Evolutionary conservation across 345 rosid species (phyloP).

Genomic region (Gossypium arboreum): DNA sequence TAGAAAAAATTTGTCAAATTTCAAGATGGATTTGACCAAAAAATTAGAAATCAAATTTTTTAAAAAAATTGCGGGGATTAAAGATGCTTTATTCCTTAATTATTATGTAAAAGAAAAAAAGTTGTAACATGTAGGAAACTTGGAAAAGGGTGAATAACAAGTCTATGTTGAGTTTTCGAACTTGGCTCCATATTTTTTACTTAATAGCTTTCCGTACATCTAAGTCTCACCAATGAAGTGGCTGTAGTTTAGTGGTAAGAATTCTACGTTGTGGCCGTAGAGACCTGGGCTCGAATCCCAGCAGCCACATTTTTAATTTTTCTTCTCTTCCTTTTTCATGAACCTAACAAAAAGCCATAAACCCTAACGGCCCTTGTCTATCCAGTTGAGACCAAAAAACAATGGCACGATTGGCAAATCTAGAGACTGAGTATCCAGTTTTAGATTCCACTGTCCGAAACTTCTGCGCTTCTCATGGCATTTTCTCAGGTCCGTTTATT

Average conservation of each 20-base stretch:
- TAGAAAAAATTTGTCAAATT: no score
- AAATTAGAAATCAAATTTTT: no score
- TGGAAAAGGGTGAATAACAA: no score
- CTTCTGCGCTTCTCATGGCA: constrained; percentile 60
- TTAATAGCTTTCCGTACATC: fast-evolving
- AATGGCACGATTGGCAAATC: constrained; percentile 60
- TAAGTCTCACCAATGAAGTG: fast-evolving
- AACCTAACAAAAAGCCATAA: neutral
- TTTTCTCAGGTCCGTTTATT: constrained; percentile 39
- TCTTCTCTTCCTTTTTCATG: neutral
- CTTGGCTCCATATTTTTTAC: no score
- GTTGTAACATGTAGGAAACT: no score
- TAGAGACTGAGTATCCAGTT: constrained; percentile 44
- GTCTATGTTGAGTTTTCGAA: fast-evolving
- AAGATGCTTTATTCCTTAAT: no score
- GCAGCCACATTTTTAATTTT: constrained; percentile 47
- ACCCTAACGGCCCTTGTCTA: neutral
- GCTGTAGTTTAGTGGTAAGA: constrained; percentile 64
- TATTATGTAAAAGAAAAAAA: no score
- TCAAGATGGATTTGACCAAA: no score
- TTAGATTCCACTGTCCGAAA: constrained; percentile 49
- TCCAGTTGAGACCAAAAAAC: neutral
- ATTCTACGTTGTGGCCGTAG: constrained; percentile 88
- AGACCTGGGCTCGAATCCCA: constrained; percentile 93
- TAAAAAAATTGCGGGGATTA: no score